phyloP scores from a whole-genome alignment of 73 alveolate genomes.

The Effrenium voratum region DNA sequence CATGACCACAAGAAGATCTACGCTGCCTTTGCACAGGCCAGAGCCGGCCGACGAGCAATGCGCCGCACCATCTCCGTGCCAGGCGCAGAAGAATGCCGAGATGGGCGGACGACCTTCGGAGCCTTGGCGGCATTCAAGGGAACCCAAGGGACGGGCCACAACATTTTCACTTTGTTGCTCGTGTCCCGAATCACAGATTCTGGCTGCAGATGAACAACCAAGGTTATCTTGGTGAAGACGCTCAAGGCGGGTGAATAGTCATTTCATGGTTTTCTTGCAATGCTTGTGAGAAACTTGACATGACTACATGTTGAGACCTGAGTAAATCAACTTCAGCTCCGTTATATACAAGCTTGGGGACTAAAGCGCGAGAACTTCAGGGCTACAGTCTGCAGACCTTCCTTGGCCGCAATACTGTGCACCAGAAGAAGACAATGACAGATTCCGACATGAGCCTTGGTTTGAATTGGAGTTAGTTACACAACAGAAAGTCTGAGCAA shows the following conservation, averaged over 20 bases:
- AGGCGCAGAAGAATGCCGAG: slow-evolving; percentile 73
- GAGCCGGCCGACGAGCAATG: not conserved
- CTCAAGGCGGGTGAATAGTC: slow-evolving; percentile 88
- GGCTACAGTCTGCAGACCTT: slow-evolving; percentile 91
- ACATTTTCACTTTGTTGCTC: not conserved
- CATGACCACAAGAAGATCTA: slow-evolving; percentile 89
- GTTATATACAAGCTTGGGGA: too few relatives aligned
- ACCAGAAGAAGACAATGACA: slow-evolving; percentile 81
- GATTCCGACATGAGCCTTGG: slow-evolving; percentile 80
- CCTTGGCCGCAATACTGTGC: slow-evolving; percentile 83
- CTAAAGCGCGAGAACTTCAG: too few relatives aligned
- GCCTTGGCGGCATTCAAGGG: not conserved
- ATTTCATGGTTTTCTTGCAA: too few relatives aligned
- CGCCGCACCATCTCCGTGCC: too few relatives aligned
- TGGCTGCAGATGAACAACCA: not conserved
- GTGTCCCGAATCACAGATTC: not conserved
- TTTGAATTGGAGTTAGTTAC: too few relatives aligned
- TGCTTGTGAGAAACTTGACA: too few relatives aligned
- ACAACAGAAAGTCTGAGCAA: too few relatives aligned
- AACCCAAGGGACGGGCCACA: not conserved
- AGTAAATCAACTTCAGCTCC: too few relatives aligned
- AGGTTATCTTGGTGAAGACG: slow-evolving; percentile 84
- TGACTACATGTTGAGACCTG: too few relatives aligned
- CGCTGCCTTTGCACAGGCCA: slow-evolving; percentile 77
- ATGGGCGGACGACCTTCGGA: slow-evolving; percentile 89